Evolutionary conservation across 306 rosid genomes (phyloP).

Genomic region (Pyrus betulifolia): DNA sequence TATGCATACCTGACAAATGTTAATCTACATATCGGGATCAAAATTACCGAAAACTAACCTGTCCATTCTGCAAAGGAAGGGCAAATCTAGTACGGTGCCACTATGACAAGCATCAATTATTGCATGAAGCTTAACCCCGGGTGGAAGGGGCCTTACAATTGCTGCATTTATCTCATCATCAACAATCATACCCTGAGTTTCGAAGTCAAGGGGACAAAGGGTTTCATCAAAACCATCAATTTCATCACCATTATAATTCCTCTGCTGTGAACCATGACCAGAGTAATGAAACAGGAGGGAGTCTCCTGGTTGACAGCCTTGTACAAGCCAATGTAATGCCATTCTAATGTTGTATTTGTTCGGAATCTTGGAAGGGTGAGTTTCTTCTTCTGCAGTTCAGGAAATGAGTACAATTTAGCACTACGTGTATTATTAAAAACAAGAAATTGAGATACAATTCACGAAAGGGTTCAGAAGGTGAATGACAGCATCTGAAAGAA

Average conservation of each 20-base stretch:
- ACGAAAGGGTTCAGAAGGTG: background rate
- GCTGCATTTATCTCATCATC: constrained; percentile 86
- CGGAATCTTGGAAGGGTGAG: constrained; percentile 74
- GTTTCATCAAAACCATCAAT: constrained; percentile 96
- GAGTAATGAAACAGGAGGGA: constrained; percentile 93
- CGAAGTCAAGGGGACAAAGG: constrained; percentile 87
- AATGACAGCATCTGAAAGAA: background rate
- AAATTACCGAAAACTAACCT: constrained; percentile 42
- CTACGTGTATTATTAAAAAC: background rate
- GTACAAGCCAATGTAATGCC: constrained; percentile 96
- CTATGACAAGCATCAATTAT: constrained; percentile 94
- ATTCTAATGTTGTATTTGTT: constrained; percentile 71
- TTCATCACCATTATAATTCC: constrained; percentile 84
- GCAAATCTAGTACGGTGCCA: constrained; percentile 94
- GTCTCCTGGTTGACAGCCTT: constrained; percentile 94
- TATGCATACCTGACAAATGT: background rate
- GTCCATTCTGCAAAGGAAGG: constrained; percentile 91
- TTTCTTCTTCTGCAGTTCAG: constrained; percentile 85
- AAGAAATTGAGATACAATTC: background rate
- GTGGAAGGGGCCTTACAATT: constrained; percentile 78
- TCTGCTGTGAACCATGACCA: constrained; percentile 96
- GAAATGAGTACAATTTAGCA: constrained; percentile 5
- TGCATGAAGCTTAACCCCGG: constrained; percentile 87
- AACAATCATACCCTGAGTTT: constrained; percentile 98
- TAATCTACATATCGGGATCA: background rate